Evolutionary conservation across 169 alveolate genomes (phyloP), one percentile per base, ranked within the genome.

Genomic region (Plasmodium gaboni): DNA sequence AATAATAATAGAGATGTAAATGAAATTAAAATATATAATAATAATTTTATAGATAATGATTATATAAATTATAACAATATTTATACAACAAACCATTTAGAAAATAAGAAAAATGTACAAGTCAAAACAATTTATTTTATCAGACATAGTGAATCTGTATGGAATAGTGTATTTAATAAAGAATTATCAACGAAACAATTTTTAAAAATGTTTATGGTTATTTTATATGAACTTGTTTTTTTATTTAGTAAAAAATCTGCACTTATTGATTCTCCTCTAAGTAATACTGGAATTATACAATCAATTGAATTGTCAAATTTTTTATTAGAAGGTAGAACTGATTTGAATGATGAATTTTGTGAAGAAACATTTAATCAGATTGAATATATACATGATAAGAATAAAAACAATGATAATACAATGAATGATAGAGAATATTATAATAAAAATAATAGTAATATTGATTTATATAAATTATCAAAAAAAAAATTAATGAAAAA

Each of bases 91-190:
- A 63, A 6, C 3, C 0, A 51, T 15, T 51, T 12, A 19, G 32
- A 5, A 15, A 55, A 50, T 42, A 22, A 71, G 17, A 22, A 80
- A 55, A 80, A 67, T 51, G 71, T 24, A 28, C 61, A 68, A 32
- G 64, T 80, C 17, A 80, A 80, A 61, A 80, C 90, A 9, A 80
- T 80, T 67, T 80, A 80, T 60, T 80, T 80, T 60, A 68, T 80
- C 8, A 80, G 90, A 26, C 90, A 80, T 55, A 68, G 83, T 26
- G 90, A 80, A 42, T 80, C 90, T 15, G 55, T 80, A 17, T 80
- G 90, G 90, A 80, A 80, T 46, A 80, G 61, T 61, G 68, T 67
- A 2, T 15, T 80, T 32, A 80, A 80, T 26, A 65, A n/a, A 53
- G 22, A 60, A 67, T 22, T 67, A 4, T 32, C 83, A 28, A 6